These are phyloP conservation scores for Nemania sp. DNA, from an alignment of 2,329 filamentous ascomycete species.

Conservation along the genomic window DNA sequence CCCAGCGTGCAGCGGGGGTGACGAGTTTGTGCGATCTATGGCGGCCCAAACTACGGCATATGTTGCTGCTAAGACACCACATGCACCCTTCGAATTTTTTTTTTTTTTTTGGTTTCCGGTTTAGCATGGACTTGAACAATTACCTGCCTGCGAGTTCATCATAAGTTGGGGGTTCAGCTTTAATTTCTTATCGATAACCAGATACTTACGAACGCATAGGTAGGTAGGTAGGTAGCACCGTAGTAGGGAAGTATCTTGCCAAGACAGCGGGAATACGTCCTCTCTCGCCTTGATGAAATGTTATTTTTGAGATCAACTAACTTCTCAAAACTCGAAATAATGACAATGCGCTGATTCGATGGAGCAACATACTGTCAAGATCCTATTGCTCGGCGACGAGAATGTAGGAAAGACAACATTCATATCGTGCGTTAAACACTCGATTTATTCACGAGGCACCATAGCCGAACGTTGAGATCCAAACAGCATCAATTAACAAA, in stretches of 20 bases:
- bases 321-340: background rate
- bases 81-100: conserved; percentile 28
- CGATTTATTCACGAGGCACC: background rate
- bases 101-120: background rate
- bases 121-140: background rate
- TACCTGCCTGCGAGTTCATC: too few species aligned
- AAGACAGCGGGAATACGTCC: too few species aligned
- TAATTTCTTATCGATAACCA: conserved; percentile 35
- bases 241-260: background rate
- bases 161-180: background rate
- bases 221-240: too few species aligned
- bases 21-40: conserved; percentile 8
- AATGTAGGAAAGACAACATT: conserved; percentile 65
- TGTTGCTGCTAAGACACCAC: conserved; percentile 27
- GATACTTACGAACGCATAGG: too few species aligned
- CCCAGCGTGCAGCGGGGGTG: background rate
- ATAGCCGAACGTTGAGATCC: background rate
- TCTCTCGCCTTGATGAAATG: background rate
- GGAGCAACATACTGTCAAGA: conserved; percentile 55
- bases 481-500: background rate
- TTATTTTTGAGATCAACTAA: background rate
- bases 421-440: conserved; percentile 55
- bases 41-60: conserved; percentile 33
- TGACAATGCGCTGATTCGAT: conserved; percentile 38
- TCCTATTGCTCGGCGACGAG: conserved; percentile 63